Evolutionary conservation across 805 yeast species (phyloP), one percentile per base, ranked within the genome.

Genomic region (Pichia cephalocereana): DNA sequence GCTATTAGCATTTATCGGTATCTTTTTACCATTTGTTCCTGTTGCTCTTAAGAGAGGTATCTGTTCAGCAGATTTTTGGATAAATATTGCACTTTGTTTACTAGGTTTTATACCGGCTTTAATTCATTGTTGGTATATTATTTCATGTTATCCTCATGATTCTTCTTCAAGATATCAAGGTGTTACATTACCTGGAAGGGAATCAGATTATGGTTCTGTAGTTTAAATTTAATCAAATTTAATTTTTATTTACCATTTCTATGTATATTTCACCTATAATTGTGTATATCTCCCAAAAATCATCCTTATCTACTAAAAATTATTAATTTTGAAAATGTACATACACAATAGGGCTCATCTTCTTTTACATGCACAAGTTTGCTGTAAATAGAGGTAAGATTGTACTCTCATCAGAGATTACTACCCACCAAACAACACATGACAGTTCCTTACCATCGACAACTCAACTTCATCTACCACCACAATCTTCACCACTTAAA

Each of bases 71-170:
- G 86, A 80, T 57, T 77, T 73, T 54, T 68, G 75, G 67, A 76
- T 83, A 52, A 84, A 83, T 60, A 69, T 83, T 43, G 79, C 83
- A 8, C 72, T 86, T 31, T 83, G 88, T 63, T 58, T 77, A 48
- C 70, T 86, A 41, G 93, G 95, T 1, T 81, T 73, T 61, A 59
- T 86, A 47, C 95, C 95, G 0, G 95, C 93, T 11, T 72, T 86
- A 37, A 64, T 86, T 51, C 95, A 86, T 59, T 69, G 83, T 39
- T 82, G 86, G 77, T 86, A 85, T 64, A 82, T 86, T 57, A 85
- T 86, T 48, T 79, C 87, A 47, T 71, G 77, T 56, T 83, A 83
- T 60, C 95, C 95, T 10, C 59, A 64, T 26, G 67, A 65, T n/a
- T 45, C 58, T 6, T 43, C 50, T 6, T 51, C 63, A 7, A 49